Conservation (phyloP, 2,329 filamentous ascomycete genomes). For the Ascochyta rabiei region DNA sequence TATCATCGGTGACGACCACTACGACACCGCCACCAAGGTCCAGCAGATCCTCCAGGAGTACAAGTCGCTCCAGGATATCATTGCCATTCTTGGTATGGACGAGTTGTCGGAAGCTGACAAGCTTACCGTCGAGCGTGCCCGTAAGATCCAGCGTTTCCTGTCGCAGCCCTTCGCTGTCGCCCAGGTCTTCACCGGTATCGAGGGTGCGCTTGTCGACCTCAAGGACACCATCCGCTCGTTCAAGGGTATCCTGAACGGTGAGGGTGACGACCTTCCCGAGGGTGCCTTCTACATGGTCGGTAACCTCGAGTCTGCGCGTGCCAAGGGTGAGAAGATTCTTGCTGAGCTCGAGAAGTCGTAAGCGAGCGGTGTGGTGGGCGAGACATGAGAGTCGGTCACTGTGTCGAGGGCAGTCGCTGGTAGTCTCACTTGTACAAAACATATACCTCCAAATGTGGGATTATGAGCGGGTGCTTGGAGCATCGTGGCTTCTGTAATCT, state of each 20-base stretch:
- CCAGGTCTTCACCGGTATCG: slow-evolving; percentile 87
- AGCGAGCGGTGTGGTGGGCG: slow-evolving; percentile 38
- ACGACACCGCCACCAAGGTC: slow-evolving; percentile 89
- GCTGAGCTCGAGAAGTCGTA: slow-evolving; percentile 76
- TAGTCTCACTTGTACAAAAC: slow-evolving; percentile 48
- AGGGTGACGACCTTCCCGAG: slow-evolving; percentile 95
- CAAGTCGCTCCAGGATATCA: slow-evolving; percentile 99
- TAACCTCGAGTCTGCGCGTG: slow-evolving; percentile 87
- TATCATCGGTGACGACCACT: slow-evolving; percentile 98
- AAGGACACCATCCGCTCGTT: slow-evolving; percentile 98
- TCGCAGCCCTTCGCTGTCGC: slow-evolving; percentile 96
- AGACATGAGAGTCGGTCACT: slow-evolving; percentile 44
- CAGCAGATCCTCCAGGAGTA: slow-evolving; percentile 99
- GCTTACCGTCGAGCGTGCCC: slow-evolving; percentile 99
- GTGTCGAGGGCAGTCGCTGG: slow-evolving; percentile 40
- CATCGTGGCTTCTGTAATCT: slow-evolving; percentile 49
- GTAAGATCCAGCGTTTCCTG: slow-evolving; percentile 99
- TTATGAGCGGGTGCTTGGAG: slow-evolving; percentile 42
- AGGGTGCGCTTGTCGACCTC: slow-evolving; percentile 95
- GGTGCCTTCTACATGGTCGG: slow-evolving; percentile 98
- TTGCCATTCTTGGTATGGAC: slow-evolving; percentile 99
- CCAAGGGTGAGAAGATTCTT: slow-evolving; percentile 99
- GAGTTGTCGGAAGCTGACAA: slow-evolving; percentile 99
- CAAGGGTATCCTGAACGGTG: slow-evolving; percentile 94
- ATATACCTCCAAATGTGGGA: slow-evolving; percentile 44